Percentiles rank a stretch among this genome's conserved stretches.
phyloP scores from a whole-genome alignment of 768 basidiomycete genomes.

The Boletus tylopilopsis region DNA sequence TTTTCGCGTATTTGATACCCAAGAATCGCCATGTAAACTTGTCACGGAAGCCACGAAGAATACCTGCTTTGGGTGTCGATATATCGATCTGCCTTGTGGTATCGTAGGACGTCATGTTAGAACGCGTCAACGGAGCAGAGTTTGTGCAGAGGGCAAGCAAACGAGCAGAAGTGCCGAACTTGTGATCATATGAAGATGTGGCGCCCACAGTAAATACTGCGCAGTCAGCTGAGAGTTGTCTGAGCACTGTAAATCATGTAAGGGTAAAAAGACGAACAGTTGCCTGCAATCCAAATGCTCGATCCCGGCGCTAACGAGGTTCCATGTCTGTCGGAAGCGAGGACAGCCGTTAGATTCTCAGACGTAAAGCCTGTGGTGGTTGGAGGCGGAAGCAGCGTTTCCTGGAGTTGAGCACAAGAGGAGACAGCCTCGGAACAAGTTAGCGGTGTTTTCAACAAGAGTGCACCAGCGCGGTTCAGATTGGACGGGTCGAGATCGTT shows the following conservation, averaged over 20 bases:
- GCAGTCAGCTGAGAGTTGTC: not conserved
- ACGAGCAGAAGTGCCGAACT: not conserved
- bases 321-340: constrained; percentile 11
- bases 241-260: not conserved
- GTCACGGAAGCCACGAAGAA: constrained; percentile 17
- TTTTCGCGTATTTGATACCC: constrained; percentile 12
- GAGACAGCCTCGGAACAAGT: not conserved
- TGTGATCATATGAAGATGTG: not conserved
- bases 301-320: not conserved
- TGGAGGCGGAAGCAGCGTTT: constrained; percentile 4
- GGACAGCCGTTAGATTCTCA: not conserved
- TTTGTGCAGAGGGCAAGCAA: constrained; percentile 19
- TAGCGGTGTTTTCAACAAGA: constrained; percentile 4
- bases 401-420: constrained; percentile 7
- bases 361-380: not conserved
- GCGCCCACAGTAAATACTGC: not conserved
- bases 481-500: constrained; percentile 12
- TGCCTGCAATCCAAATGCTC: constrained; percentile 7
- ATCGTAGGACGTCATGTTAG: constrained; percentile 16
- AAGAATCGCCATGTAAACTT: constrained; percentile 18
- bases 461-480: constrained; percentile 2
- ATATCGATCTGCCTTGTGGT: constrained; percentile 12
- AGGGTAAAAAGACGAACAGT: not conserved
- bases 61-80: constrained; percentile 13
- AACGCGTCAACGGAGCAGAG: constrained; percentile 18